Evolutionary conservation across 108 stramenopile species (phyloP).

Genomic region (Asterionellopsis glacialis): DNA sequence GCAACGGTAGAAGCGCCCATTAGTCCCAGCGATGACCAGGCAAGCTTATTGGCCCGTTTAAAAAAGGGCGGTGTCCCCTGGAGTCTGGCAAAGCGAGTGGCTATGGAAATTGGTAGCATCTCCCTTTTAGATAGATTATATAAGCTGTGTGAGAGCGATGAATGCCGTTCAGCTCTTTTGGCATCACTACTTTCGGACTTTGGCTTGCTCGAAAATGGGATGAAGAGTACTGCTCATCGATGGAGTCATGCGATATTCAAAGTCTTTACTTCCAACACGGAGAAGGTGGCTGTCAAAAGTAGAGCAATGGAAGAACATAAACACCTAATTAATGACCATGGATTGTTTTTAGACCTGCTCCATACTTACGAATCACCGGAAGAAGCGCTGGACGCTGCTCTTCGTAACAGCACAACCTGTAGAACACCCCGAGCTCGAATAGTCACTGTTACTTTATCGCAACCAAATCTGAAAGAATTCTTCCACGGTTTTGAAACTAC

Average conservation of each 20-base stretch:
- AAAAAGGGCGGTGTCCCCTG: background rate
- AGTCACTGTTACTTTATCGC: background rate
- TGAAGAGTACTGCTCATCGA: conserved; percentile 1
- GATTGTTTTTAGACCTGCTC: background rate
- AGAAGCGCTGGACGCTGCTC: conserved; percentile 3
- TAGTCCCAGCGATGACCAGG: conserved; percentile 7
- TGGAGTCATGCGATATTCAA: conserved; percentile 22
- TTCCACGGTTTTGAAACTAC: conserved; percentile 1
- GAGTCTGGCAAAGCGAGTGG: background rate
- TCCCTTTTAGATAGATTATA: too few relatives aligned
- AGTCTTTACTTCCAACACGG: background rate
- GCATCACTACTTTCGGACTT: background rate
- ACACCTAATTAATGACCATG: conserved; percentile 10
- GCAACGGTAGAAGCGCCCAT: background rate
- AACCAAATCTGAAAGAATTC: background rate
- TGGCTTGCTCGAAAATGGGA: background rate
- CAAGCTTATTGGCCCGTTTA: background rate
- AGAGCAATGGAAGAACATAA: background rate
- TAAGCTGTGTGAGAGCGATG: background rate
- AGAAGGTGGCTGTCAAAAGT: background rate
- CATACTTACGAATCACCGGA: conserved; percentile 2
- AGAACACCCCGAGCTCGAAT: background rate
- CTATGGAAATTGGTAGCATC: too few relatives aligned
- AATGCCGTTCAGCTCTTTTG: background rate
- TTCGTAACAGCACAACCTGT: background rate